phyloP scores from a whole-genome alignment of 148 eudicot species.

The Rhododendron henanense region DNA sequence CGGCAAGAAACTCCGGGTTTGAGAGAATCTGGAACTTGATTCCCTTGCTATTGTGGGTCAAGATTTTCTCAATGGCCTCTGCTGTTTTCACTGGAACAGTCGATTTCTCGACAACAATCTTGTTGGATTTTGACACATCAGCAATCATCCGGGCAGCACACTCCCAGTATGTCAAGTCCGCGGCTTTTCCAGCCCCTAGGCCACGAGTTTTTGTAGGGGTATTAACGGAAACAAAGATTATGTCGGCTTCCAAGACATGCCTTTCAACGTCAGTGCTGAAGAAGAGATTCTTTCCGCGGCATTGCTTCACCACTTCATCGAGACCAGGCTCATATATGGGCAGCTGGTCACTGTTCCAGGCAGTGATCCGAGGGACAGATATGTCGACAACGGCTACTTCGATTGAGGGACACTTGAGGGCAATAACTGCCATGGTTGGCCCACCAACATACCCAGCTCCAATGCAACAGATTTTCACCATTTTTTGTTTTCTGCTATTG shows the following conservation, averaged over 20 bases:
- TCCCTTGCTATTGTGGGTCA: conserved; percentile 62
- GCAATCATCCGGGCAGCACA: conserved; percentile 74
- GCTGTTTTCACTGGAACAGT: conserved; percentile 76
- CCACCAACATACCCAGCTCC: conserved; percentile 77
- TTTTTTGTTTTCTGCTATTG: conserved; percentile 14
- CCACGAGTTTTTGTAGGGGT: conserved; percentile 66
- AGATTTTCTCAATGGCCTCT: conserved; percentile 66
- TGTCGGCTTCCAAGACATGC: conserved; percentile 57
- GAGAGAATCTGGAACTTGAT: conserved; percentile 58
- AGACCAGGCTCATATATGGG: conserved; percentile 75
- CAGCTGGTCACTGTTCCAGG: conserved; percentile 62
- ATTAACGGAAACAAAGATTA: conserved; percentile 60
- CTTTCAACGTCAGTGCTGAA: conserved; percentile 61
- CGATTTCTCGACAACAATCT: conserved; percentile 70
- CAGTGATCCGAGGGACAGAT: conserved; percentile 49
- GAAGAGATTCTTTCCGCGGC: conserved; percentile 59
- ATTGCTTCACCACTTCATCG: conserved; percentile 60
- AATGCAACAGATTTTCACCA: conserved; percentile 72
- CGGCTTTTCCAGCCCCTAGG: conserved; percentile 71
- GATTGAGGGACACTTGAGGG: conserved; percentile 49
- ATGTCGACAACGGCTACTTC: conserved; percentile 64
- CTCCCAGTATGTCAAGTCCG: conserved; percentile 67
- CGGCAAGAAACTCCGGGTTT: conserved; percentile 66
- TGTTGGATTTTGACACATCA: conserved; percentile 48
- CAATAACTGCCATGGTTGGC: conserved; percentile 70